Percentiles rank a stretch among this genome's conserved stretches.
Evolutionary conservation across 495 filamentous ascomycete genomes (phyloP).

Genomic region (Aspergillus saccharolyticus): DNA sequence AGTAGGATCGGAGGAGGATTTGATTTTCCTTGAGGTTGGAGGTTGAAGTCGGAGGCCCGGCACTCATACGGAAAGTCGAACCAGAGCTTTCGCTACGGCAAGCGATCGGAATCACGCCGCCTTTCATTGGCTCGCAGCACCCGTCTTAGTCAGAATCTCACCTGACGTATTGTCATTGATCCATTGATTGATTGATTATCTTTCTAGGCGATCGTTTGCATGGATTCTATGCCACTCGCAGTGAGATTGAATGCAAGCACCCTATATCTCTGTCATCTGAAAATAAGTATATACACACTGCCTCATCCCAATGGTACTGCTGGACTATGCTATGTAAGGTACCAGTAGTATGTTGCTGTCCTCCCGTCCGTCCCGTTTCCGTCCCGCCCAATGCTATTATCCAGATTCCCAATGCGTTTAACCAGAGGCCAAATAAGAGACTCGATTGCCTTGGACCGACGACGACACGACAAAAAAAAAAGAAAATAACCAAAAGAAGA

Average conservation of each 20-base stretch:
- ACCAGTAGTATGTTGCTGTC: background rate
- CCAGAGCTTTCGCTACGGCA: conserved; percentile 42
- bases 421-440: conserved; percentile 1
- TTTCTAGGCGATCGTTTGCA: background rate
- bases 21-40: conserved; percentile 27
- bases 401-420: conserved; percentile 3
- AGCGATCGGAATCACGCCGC: conserved; percentile 44
- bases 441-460: background rate
- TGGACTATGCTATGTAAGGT: background rate
- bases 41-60: conserved; percentile 38
- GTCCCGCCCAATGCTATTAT: conserved; percentile 3
- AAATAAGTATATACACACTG: background rate
- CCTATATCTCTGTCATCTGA: too few relatives aligned
- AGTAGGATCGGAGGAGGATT: conserved; percentile 21
- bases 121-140: conserved; percentile 37
- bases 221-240: background rate
- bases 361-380: conserved; percentile 12
- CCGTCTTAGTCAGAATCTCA: conserved; percentile 14
- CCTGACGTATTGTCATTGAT: background rate
- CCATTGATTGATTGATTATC: background rate
- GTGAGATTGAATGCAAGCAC: too few relatives aligned
- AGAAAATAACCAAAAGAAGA: background rate
- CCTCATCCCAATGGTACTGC: background rate
- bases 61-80: conserved; percentile 34
- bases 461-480: background rate